phyloP scores from a whole-genome alignment of 208 protist species.

The Novymonas esmeraldas region DNA sequence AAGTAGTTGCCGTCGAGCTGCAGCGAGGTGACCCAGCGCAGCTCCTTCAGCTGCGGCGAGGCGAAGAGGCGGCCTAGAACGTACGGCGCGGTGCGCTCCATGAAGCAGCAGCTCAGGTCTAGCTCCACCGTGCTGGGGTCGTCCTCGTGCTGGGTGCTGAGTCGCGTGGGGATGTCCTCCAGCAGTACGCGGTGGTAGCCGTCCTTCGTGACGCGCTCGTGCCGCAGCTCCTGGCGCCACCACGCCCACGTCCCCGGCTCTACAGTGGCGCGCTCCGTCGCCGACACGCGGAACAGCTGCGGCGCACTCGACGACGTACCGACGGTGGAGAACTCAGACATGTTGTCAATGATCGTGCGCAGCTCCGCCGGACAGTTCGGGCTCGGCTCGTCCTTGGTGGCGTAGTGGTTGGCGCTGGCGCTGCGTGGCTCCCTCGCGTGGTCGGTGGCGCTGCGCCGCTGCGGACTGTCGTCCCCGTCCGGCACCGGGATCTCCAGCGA shows the following conservation, averaged over 20 bases:
- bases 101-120: conserved; percentile 76
- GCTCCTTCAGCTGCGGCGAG: conserved; percentile 51
- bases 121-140: conserved; percentile 65
- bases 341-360: conserved; percentile 27
- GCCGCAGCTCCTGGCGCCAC: conserved; percentile 77
- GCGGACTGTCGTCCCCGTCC: not conserved
- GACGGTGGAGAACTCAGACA: conserved; percentile 14
- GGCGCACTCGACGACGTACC: conserved; percentile 54
- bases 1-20: conserved; percentile 87
- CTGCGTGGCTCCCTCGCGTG: conserved; percentile 2
- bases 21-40: conserved; percentile 76
- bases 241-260: conserved; percentile 65
- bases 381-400: not conserved
- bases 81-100: conserved; percentile 80
- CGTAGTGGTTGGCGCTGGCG: conserved; percentile 1
- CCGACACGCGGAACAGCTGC: conserved; percentile 65
- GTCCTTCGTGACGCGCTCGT: conserved; percentile 67
- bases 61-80: conserved; percentile 65
- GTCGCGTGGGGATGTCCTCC: conserved; percentile 62
- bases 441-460: not conserved
- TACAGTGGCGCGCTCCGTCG: conserved; percentile 28
- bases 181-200: conserved; percentile 50
- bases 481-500: conserved; percentile 26
- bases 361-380: conserved; percentile 22
- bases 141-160: conserved; percentile 59